Evolutionary conservation across 495 filamentous ascomycete species (phyloP).

Genomic region (Neurospora cerealis): DNA sequence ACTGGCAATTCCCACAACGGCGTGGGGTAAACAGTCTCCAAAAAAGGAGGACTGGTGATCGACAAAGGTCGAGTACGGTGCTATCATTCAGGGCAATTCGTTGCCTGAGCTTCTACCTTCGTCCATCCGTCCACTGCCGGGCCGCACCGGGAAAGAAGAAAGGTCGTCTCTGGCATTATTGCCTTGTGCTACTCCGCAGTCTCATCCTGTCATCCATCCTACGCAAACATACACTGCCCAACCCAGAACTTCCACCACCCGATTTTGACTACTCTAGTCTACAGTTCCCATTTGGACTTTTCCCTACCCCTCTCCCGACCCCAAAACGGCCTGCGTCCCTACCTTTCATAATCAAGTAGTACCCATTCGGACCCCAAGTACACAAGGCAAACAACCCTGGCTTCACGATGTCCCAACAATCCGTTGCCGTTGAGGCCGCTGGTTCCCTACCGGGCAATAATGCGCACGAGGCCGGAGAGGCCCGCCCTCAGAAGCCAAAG

Average conservation of each 20-base stretch:
- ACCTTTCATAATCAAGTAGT: conserved; percentile 24
- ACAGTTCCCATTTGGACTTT: conserved; percentile 8
- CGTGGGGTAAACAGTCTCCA: not conserved
- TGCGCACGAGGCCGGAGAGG: conserved; percentile 37
- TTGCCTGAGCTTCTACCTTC: not conserved
- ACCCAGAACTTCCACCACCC: conserved; percentile 9
- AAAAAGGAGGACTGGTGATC: not conserved
- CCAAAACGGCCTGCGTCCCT: not conserved
- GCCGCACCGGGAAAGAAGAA: conserved; percentile 4
- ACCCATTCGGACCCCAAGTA: conserved; percentile 30
- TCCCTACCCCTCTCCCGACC: conserved; percentile 11
- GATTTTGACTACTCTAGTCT: conserved; percentile 3
- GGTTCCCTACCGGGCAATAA: conserved; percentile 19
- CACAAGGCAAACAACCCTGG: conserved; percentile 13
- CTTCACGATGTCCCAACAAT: conserved; percentile 39
- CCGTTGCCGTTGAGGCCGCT: conserved; percentile 40
- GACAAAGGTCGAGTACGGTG: not conserved
- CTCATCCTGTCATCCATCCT: conserved; percentile 7
- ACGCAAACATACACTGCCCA: conserved; percentile 15
- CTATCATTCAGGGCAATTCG: not conserved
- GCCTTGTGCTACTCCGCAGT: not conserved
- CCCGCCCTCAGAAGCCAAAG: conserved; percentile 43
- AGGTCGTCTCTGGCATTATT: conserved; percentile 14
- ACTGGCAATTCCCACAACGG: not conserved
- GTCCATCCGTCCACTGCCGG: not conserved